Evolutionary conservation across 306 rosid genomes (phyloP), one percentile per base, ranked within the genome.

Genomic region (Mimosa pudica): DNA sequence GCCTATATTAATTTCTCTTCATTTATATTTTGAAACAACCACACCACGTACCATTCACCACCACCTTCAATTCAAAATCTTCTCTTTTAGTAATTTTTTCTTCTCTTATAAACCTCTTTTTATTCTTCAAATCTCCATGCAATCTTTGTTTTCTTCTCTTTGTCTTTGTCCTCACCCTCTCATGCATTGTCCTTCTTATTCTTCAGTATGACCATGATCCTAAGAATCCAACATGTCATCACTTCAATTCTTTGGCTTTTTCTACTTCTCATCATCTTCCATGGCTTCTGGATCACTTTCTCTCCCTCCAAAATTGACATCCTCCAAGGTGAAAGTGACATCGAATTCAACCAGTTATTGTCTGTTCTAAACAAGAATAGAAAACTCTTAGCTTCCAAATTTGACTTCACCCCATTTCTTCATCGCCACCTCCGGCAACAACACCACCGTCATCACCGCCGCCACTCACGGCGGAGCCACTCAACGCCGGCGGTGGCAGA

Each of bases 321-420:
- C 9, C 42, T 62, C 6, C 16, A 33, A 42, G n/a, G 41, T 42
- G 7, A 12, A 16, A 17, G 33, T 16, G 6, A 1, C n/a, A 33
- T 1, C 12, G 0, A 0, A 38, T 38, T 38, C 38, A 62, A 10
- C 42, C 44, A 5, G 44, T 62, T 32, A 12, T 32, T 62, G 17
- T 42, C 41, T 44, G 30, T 66, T 18, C 35, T 74, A 17, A 32
- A 32, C 30, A 32, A 42, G 42, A 80, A 78, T 78, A 85, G 98
- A 77, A 94, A 83, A 78, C 75, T 85, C 5, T 41, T 79, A 55
- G 41, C 84, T n/a, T 4, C 82, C 2, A 71, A 79, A 67, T 76
- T 92, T 74, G 86, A 94, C 82, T 92, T 94, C 84, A 69, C 91
- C 3, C 86, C 81, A 1, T 91, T 88, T 81, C 87, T 86, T 61